Conservation (phyloP, 805 yeast genomes). For the Sugiyamaella qingdaonensis region DNA sequence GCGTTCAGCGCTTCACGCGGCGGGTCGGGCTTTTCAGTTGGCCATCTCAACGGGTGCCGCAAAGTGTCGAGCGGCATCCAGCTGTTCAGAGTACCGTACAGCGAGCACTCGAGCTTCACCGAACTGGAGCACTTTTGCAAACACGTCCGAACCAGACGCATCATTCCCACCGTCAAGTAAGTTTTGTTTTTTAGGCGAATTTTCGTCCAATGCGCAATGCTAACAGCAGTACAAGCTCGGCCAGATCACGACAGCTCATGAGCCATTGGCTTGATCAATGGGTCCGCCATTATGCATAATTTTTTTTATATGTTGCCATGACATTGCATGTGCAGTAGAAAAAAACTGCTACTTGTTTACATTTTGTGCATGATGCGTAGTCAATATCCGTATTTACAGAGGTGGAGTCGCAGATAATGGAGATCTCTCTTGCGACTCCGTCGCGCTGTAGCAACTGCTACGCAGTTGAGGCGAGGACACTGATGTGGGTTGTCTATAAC, state of each 20-base stretch:
- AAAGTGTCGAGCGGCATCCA: conserved; percentile 36
- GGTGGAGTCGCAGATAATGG: too few relatives aligned
- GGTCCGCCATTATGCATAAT: background rate
- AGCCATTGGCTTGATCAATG: conserved; percentile 11
- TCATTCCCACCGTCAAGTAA: conserved; percentile 72
- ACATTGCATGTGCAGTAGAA: background rate
- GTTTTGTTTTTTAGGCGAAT: conserved; percentile 2
- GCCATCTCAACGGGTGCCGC: conserved; percentile 19
- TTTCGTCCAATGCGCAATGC: background rate
- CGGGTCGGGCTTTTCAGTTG: conserved; percentile 14
- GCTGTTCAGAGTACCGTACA: conserved; percentile 71
- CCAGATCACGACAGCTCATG: conserved; percentile 7
- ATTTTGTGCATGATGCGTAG: too few relatives aligned
- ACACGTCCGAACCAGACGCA: conserved; percentile 44
- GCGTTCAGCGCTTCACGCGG: conserved; percentile 41
- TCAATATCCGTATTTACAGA: too few relatives aligned
- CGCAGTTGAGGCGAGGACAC: too few relatives aligned
- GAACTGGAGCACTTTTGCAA: conserved; percentile 69
- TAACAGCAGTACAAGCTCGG: conserved; percentile 1
- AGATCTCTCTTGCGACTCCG: too few relatives aligned
- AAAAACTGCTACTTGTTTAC: too few relatives aligned
- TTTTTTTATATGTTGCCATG: background rate
- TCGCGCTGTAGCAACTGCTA: too few relatives aligned
- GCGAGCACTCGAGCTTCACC: conserved; percentile 88
- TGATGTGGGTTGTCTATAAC: too few relatives aligned